Evolutionary conservation across 2,329 filamentous ascomycete species (phyloP).

Genomic region (Cladosporium sp.): DNA sequence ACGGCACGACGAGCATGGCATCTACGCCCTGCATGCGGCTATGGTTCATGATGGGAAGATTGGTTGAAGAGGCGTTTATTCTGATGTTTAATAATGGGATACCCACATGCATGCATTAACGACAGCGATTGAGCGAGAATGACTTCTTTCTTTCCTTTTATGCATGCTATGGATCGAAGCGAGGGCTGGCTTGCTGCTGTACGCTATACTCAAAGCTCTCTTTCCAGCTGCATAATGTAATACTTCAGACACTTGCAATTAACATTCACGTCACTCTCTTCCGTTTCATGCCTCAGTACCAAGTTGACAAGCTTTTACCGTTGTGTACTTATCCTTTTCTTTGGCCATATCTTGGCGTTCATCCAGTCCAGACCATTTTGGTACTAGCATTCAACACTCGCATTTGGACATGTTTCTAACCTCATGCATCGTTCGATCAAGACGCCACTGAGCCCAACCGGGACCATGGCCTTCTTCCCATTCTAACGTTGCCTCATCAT

Average conservation of each 20-base stretch:
- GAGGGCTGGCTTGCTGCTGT: conserved; percentile 8
- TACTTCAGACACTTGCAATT: not conserved
- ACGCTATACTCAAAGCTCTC: not conserved
- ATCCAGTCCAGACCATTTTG: no score
- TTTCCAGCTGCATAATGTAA: conserved; percentile 13
- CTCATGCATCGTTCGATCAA: no score
- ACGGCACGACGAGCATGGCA: not conserved
- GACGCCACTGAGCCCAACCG: no score
- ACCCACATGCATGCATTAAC: conserved; percentile 12
- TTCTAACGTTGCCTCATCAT: not conserved
- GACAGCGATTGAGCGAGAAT: conserved; percentile 6
- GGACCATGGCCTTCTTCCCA: no score
- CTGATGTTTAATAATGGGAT: conserved; percentile 10
- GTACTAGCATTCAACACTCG: no score
- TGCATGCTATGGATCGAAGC: conserved; percentile 9
- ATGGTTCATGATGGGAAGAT: not conserved
- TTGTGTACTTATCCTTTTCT: no score
- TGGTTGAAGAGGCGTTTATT: conserved; percentile 4
- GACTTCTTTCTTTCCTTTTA: conserved; percentile 1
- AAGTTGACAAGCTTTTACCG: not conserved
- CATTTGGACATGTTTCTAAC: no score
- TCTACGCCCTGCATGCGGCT: not conserved
- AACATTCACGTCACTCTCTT: not conserved
- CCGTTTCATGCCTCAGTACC: no score
- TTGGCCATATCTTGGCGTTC: no score